Evolutionary conservation across 768 basidiomycete genomes (phyloP).

Genomic region (Russula earlei): DNA sequence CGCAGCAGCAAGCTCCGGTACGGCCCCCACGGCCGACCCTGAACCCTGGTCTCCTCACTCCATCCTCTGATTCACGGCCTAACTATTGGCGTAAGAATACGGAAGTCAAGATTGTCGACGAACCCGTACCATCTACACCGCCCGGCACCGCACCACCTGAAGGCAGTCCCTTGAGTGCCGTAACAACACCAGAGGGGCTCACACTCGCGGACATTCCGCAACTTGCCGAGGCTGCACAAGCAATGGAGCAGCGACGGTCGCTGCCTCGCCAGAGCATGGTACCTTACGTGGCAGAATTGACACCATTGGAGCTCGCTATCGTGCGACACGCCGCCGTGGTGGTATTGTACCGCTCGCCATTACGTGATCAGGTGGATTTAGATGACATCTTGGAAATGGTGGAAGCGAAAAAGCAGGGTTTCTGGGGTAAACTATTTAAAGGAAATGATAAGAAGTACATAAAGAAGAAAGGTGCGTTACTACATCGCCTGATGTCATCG

Average conservation of each 20-base stretch:
- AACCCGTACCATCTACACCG: slow-evolving; percentile 64
- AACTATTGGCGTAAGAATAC: slow-evolving; percentile 71
- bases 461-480: slow-evolving; percentile 67
- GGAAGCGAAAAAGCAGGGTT: slow-evolving; percentile 85
- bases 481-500: not conserved
- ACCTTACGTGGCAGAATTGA: slow-evolving; percentile 79
- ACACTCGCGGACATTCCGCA: slow-evolving; percentile 93
- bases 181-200: slow-evolving; percentile 54
- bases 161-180: slow-evolving; percentile 15
- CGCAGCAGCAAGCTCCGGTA: slow-evolving; percentile 22
- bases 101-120: slow-evolving; percentile 83
- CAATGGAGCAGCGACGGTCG: slow-evolving; percentile 79
- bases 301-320: slow-evolving; percentile 75
- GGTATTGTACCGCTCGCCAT: slow-evolving; percentile 62
- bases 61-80: slow-evolving; percentile 49
- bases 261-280: slow-evolving; percentile 67
- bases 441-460: slow-evolving; percentile 79
- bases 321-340: slow-evolving; percentile 88
- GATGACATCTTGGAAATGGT: slow-evolving; percentile 92
- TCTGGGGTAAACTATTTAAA: slow-evolving; percentile 96
- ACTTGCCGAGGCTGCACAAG: slow-evolving; percentile 85
- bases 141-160: slow-evolving; percentile 39
- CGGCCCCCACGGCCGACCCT: slow-evolving; percentile 30
- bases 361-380: slow-evolving; percentile 76
- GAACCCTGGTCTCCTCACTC: slow-evolving; percentile 31